Percentiles rank a stretch among this genome's conserved stretches.
phyloP scores from a whole-genome alignment of 2,329 filamentous ascomycete genomes.

The Lachnum nothofagi region DNA sequence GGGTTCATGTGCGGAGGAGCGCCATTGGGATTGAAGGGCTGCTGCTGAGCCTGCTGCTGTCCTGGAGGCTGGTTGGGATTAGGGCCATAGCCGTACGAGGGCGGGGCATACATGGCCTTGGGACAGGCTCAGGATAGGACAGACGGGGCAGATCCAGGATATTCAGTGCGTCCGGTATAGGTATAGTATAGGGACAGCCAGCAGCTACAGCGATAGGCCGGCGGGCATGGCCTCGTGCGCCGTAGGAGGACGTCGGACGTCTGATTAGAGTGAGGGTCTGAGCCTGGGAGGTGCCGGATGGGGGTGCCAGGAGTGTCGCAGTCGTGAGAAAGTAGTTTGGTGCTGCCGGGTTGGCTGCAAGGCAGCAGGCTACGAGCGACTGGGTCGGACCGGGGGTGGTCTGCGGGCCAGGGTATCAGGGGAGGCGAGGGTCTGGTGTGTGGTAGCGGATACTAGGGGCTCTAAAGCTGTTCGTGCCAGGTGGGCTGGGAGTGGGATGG shows the following conservation, averaged over 20 bases:
- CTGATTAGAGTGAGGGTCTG: constrained; percentile 1
- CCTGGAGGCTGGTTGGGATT: constrained; percentile 8
- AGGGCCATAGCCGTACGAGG: constrained; percentile 13
- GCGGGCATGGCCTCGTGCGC: constrained; percentile 6
- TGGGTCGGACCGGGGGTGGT: no score
- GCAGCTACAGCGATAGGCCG: constrained; percentile 8
- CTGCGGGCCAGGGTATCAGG: no score
- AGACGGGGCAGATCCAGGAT: neutral
- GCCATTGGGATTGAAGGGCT: constrained; percentile 16
- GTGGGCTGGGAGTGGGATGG: no score
- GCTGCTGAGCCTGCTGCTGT: no score
- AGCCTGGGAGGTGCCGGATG: no score
- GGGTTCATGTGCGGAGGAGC: constrained; percentile 6
- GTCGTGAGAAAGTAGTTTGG: neutral
- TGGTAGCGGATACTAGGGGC: no score
- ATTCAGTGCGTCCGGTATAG: no score
- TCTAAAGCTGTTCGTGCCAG: no score
- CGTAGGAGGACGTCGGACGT: constrained; percentile 2
- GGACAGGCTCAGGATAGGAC: neutral
- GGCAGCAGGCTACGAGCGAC: no score
- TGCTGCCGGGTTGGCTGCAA: neutral
- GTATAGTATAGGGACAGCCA: no score
- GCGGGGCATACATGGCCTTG: constrained; percentile 16
- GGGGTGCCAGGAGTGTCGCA: constrained; percentile 10
- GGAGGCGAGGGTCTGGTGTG: no score